Evolutionary conservation across 257 asterid species (phyloP).

Genomic region (Sherardia arvensis): DNA sequence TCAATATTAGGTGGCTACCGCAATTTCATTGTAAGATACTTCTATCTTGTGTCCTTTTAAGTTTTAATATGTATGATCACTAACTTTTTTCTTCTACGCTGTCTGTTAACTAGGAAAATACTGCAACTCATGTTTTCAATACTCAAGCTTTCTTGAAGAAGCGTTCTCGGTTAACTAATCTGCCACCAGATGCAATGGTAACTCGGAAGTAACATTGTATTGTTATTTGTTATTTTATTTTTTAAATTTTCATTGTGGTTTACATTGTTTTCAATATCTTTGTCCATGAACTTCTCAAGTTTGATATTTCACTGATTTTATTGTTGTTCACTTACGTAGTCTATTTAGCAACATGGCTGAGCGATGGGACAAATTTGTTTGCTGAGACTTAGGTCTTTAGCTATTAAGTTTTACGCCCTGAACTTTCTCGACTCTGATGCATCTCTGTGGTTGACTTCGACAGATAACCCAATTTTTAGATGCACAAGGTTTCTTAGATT

Average conservation of each 20-base stretch:
- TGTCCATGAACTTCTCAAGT: background rate
- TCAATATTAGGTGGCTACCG: slow-evolving; percentile 97
- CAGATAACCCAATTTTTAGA: slow-evolving; percentile 91
- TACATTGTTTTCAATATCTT: background rate
- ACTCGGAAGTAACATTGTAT: slow-evolving; percentile 6
- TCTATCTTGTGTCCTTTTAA: slow-evolving; percentile 24
- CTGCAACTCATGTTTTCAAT: slow-evolving; percentile 79
- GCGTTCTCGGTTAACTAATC: slow-evolving; percentile 87
- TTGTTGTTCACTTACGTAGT: background rate
- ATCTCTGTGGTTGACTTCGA: slow-evolving; percentile 20
- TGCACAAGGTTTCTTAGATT: slow-evolving; percentile 91
- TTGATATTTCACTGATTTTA: background rate
- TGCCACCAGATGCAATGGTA: slow-evolving; percentile 94
- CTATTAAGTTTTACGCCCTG: background rate
- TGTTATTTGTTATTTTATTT: no score
- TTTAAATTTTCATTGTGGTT: slow-evolving; percentile 8
- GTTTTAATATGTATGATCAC: slow-evolving; percentile 13
- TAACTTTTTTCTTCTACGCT: slow-evolving; percentile 16
- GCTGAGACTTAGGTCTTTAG: background rate
- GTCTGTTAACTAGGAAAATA: slow-evolving; percentile 57
- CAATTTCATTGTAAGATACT: slow-evolving; percentile 71
- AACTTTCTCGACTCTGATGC: slow-evolving; percentile 1
- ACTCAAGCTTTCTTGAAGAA: slow-evolving; percentile 84
- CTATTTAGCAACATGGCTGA: background rate
- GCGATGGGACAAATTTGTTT: background rate